Conservation (phyloP, 164 flowering plant species). For the Kalanchoe fedtschenkoi region DNA sequence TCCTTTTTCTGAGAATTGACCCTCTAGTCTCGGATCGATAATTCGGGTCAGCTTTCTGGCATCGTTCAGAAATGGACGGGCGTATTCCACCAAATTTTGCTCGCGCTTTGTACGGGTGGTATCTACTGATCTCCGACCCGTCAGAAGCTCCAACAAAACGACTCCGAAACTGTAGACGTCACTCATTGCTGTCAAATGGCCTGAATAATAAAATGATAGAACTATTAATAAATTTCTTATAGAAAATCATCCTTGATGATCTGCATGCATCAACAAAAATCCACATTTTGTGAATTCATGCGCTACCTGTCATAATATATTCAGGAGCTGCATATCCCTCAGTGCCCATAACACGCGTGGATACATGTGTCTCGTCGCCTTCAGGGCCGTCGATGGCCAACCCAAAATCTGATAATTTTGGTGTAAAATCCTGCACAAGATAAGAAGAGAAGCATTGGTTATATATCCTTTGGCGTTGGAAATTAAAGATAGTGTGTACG, state of each 20-base stretch:
- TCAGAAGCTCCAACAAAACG: slow-evolving; percentile 63
- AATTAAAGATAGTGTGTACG: too few relatives aligned
- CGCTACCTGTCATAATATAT: slow-evolving; percentile 51
- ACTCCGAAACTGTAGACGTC: slow-evolving; percentile 91
- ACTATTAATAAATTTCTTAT: neutral
- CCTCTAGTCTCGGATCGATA: slow-evolving; percentile 74
- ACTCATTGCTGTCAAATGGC: slow-evolving; percentile 77
- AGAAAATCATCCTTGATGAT: neutral
- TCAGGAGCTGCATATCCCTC: slow-evolving; percentile 94
- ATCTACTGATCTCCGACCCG: slow-evolving; percentile 62
- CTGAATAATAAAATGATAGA: slow-evolving; percentile 23
- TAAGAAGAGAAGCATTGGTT: neutral
- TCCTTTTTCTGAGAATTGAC: slow-evolving; percentile 62
- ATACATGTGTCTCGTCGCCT: slow-evolving; percentile 60
- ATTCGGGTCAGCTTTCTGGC: slow-evolving; percentile 36
- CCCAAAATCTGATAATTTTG: slow-evolving; percentile 88
- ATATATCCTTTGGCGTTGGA: too few relatives aligned
- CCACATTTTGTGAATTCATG: neutral
- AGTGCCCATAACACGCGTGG: slow-evolving; percentile 84
- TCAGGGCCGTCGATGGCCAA: slow-evolving; percentile 78
- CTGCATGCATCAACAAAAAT: neutral
- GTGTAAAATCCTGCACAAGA: slow-evolving; percentile 48
- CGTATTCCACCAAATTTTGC: slow-evolving; percentile 63
- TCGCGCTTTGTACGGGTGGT: slow-evolving; percentile 47
- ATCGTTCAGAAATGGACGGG: slow-evolving; percentile 48